A percentile compares a stretch with the other conserved stretches of the same genome.
Evolutionary conservation across 768 basidiomycete genomes (phyloP).

Genomic region (Pleurotus giganteus): DNA sequence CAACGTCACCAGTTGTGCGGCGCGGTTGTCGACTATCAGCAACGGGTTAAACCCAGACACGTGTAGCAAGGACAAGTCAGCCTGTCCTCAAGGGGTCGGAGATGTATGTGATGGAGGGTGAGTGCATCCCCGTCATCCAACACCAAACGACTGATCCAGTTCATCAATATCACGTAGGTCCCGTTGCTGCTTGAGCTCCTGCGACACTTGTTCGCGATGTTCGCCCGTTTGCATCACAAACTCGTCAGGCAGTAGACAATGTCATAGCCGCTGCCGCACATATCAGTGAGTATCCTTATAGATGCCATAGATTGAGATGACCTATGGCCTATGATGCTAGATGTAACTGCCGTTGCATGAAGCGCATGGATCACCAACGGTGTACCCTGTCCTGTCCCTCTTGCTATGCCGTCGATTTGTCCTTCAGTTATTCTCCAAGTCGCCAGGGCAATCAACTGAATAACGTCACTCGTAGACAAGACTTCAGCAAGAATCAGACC

Average conservation of each 20-base stretch:
- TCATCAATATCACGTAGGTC: constrained; percentile 4
- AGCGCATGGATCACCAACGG: neutral
- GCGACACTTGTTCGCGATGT: constrained; percentile 11
- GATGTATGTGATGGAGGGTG: constrained; percentile 14
- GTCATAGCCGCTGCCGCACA: neutral
- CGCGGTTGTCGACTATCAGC: constrained; percentile 9
- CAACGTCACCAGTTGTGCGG: constrained; percentile 1
- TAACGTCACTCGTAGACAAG: constrained; percentile 10
- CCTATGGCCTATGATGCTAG: neutral
- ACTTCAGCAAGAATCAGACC: constrained; percentile 11
- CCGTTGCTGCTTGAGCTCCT: constrained; percentile 13
- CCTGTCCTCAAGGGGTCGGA: constrained; percentile 10
- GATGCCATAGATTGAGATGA: neutral
- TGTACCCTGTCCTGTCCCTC: constrained; percentile 15
- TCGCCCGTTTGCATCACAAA: neutral
- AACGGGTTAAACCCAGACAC: constrained; percentile 8
- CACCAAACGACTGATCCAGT: neutral
- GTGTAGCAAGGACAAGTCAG: constrained; percentile 4
- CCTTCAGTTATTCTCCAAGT: neutral
- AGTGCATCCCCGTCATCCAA: neutral
- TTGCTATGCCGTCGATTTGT: constrained; percentile 14
- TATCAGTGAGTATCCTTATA: neutral
- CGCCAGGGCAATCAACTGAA: neutral
- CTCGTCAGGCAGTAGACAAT: neutral
- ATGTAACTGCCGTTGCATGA: constrained; percentile 17